Conservation (phyloP, 495 filamentous ascomycete genomes). For the Lichina pygmaea region DNA sequence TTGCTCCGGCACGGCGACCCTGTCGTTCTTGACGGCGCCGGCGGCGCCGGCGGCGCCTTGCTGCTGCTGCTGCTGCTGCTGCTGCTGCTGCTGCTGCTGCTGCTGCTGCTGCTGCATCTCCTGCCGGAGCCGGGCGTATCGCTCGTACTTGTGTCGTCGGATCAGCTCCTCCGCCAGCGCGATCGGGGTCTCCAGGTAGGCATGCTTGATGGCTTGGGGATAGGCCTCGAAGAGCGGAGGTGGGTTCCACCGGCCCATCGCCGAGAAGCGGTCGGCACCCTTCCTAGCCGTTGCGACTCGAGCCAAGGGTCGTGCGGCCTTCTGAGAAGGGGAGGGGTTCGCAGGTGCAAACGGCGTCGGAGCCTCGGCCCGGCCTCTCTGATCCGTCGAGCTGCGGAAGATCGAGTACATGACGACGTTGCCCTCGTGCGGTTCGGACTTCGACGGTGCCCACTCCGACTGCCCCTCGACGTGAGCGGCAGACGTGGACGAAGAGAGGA, state of each 20-base stretch:
- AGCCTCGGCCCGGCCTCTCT: neutral
- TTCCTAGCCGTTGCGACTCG: neutral
- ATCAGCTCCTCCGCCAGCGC: constrained; percentile 32
- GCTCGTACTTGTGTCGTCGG: constrained; percentile 26
- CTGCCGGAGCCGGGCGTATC: constrained; percentile 17
- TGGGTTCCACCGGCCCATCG: constrained; percentile 28
- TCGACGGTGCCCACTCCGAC: neutral
- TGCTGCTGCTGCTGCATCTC: constrained; percentile 9
- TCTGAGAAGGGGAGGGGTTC: neutral
- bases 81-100: neutral
- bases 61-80: too few relatives aligned
- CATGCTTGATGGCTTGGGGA: constrained; percentile 47
- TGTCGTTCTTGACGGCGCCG: constrained; percentile 9
- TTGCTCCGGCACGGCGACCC: constrained; percentile 6
- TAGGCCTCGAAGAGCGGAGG: constrained; percentile 82
- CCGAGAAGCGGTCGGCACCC: neutral
- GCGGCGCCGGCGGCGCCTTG: constrained; percentile 4
- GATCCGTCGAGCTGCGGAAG: neutral
- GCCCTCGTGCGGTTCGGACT: neutral
- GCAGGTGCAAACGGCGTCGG: neutral
- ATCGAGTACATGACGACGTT: neutral
- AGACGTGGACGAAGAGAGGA: neutral
- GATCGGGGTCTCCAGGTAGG: constrained; percentile 19
- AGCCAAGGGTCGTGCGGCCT: neutral
- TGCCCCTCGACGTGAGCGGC: neutral